Conservation (phyloP, 2,329 filamentous ascomycete species). For the Sphaerulina musiva region DNA sequence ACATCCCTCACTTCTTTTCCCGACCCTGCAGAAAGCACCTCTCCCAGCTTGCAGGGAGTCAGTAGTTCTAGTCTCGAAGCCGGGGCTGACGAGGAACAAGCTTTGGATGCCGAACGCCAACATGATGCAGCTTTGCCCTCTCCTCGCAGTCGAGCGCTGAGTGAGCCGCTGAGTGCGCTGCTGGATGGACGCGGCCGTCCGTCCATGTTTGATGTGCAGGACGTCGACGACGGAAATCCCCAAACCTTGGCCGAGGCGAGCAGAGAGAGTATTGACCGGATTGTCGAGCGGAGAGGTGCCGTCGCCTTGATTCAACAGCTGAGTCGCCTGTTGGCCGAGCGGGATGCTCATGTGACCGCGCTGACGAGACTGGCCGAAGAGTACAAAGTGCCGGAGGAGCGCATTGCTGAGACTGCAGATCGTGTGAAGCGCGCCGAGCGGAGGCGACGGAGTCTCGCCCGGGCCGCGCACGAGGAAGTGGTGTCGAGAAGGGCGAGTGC, state of each 20-base stretch:
- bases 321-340: conserved; percentile 27
- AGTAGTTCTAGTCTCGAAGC: conserved; percentile 1
- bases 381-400: conserved; percentile 27
- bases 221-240: conserved; percentile 17
- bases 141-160: conserved; percentile 2
- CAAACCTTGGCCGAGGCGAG: conserved; percentile 27
- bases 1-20: conserved; percentile 31
- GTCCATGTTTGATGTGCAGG: conserved; percentile 30
- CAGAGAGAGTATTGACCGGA: conserved; percentile 20
- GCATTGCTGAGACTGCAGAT: conserved; percentile 25
- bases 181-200: conserved; percentile 26
- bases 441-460: conserved; percentile 23
- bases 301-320: conserved; percentile 28
- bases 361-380: conserved; percentile 31
- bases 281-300: conserved; percentile 30
- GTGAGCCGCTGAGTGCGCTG: conserved; percentile 24
- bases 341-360: conserved; percentile 33
- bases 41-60: conserved; percentile 15
- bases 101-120: conserved; percentile 6
- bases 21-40: conserved; percentile 23
- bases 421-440: conserved; percentile 29
- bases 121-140: neutral
- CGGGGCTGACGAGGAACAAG: conserved; percentile 5
- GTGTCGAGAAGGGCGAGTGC: conserved; percentile 7
- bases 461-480: conserved; percentile 22